Conservation (phyloP, 768 basidiomycete species). For the Leucogyrophana mollusca region DNA sequence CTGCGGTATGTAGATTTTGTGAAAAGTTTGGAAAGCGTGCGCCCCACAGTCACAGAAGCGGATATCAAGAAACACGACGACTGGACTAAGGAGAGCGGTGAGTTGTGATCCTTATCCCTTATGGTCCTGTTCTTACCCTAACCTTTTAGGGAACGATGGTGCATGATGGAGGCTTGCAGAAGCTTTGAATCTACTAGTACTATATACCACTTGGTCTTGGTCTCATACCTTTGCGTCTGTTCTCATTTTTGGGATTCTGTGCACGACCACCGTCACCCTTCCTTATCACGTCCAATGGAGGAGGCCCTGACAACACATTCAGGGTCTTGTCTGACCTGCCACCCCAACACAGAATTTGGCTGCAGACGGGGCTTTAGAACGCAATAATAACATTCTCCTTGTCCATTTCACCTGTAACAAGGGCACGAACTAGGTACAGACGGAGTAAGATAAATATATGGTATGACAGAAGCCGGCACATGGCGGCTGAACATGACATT, state of each 20-base stretch:
- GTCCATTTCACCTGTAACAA: too few species aligned
- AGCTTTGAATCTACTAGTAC: constrained; percentile 9
- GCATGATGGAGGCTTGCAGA: constrained; percentile 18
- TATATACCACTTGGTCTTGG: neutral
- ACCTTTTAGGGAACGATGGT: constrained; percentile 26
- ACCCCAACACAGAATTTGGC: too few species aligned
- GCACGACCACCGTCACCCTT: too few species aligned
- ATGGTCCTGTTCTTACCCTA: neutral
- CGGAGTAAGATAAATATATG: neutral
- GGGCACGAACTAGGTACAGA: too few species aligned
- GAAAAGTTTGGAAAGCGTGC: constrained; percentile 70
- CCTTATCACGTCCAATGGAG: too few species aligned
- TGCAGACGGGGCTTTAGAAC: too few species aligned
- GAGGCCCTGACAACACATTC: too few species aligned
- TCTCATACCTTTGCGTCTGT: constrained; percentile 5
- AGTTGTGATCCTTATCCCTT: constrained; percentile 17
- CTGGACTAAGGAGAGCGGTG: constrained; percentile 85
- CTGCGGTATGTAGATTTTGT: constrained; percentile 79
- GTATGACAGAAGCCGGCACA: neutral
- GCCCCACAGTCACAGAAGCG: constrained; percentile 84
- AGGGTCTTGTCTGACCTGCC: too few species aligned
- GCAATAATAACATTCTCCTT: too few species aligned
- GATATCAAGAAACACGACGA: constrained; percentile 85
- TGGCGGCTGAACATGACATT: neutral
- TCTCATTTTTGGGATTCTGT: constrained; percentile 1